A percentile compares a stretch with the other conserved stretches of the same genome.
phyloP scores from a whole-genome alignment of 2,329 filamentous ascomycete genomes.

The Neofusicoccum sp. region DNA sequence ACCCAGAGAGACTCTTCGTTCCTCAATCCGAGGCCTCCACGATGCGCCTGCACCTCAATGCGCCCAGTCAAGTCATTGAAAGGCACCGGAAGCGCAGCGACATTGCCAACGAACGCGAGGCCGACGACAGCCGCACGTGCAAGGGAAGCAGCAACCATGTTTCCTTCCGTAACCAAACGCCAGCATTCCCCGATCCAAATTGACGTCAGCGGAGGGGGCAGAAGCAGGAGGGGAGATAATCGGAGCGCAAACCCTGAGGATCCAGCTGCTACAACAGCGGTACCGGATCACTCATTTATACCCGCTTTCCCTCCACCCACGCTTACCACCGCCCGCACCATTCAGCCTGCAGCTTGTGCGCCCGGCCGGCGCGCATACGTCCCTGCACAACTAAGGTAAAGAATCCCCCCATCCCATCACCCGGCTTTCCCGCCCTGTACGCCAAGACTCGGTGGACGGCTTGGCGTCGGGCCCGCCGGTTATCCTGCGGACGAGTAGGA shows the following conservation, averaged over 20 bases:
- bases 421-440: neutral
- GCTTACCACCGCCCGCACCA: neutral
- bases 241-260: too few relatives aligned
- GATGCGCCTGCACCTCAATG: slow-evolving; percentile 30
- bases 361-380: neutral
- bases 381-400: too few relatives aligned
- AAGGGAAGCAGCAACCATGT: neutral
- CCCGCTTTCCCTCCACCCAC: neutral
- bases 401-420: neutral
- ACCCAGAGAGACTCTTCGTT: slow-evolving; percentile 27
- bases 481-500: neutral
- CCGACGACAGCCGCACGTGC: neutral
- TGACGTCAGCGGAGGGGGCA: neutral
- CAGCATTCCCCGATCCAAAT: neutral
- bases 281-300: neutral
- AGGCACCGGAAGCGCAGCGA: neutral
- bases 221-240: neutral
- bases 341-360: slow-evolving; percentile 13
- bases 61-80: neutral
- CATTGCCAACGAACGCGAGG: neutral
- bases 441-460: neutral
- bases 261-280: neutral
- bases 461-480: slow-evolving; percentile 3
- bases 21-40: slow-evolving; percentile 27
- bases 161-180: too few relatives aligned